Evolutionary conservation across 2,329 filamentous ascomycete genomes (phyloP), one percentile per base, ranked within the genome.

Genomic region (Pseudogymnoascus sp.): DNA sequence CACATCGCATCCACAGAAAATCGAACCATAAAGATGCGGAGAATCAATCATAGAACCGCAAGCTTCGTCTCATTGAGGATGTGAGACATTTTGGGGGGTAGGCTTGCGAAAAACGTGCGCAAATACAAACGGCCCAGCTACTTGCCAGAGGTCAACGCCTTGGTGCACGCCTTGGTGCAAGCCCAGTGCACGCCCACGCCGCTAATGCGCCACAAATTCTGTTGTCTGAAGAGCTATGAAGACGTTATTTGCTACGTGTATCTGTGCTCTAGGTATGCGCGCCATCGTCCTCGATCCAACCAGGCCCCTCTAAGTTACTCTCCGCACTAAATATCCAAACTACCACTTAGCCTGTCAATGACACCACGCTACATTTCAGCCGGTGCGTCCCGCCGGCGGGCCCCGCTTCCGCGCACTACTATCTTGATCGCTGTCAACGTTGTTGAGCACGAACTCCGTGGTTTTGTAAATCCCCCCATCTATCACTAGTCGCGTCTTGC

Each of bases 391-490:
- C 47, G 29, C n/a, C 15, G 47, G 9, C 47, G 29, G 47, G 47
- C 47, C 47, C 47, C 47, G 47, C n/a, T 54, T 54, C 15, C 47
- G 47, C 29, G 47, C 29, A 11, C 29, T 10, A 17, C 29, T 54
- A 21, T 54, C 47, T 21, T 54, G 47, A 21, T 54, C 47, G 47
- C 9, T 54, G 29, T 54, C 47, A 33, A 33, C 44, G 44, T 54
- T 54, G 29, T 54, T 54, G 29, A 54, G 9, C 15, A 54, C 15
- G 47, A 54, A 33, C 47, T 54, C 47, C 7, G 47, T 54, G 33
- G 47, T 54, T 54, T 54, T 54, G 47, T 54, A 54, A 35, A 54
- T 54, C n/a, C 47, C 47, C 15, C 47, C 29, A 13, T 54, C 47
- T 10, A 54, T 5, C 6, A 54, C 47, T 35, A 54, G 47, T 2